Conservation (phyloP, 257 asterid genomes). For the Solanum appendiculatum region DNA sequence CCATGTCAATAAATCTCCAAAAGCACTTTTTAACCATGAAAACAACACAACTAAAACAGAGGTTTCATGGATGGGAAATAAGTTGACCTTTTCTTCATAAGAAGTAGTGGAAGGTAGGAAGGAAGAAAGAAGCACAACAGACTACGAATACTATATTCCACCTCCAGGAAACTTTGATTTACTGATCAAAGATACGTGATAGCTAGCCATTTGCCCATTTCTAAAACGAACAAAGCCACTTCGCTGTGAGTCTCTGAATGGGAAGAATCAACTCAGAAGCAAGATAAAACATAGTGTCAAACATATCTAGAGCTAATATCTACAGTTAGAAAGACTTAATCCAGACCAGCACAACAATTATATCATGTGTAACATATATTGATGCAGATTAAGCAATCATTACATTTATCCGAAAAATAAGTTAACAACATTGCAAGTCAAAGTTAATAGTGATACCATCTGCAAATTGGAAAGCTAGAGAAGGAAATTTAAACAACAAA, state of each 20-base stretch:
- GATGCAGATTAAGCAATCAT: neutral
- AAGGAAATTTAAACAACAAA: conserved; percentile 5
- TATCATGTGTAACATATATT: neutral
- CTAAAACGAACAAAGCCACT: neutral
- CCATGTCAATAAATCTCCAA: neutral
- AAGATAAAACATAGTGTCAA: neutral
- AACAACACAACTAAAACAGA: neutral
- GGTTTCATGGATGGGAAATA: neutral
- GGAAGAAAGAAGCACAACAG: neutral
- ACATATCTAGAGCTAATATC: neutral
- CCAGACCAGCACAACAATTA: neutral
- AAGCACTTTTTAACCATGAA: neutral
- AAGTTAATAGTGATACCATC: neutral
- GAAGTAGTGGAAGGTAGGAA: neutral
- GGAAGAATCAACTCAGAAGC: neutral
- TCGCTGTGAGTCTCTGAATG: neutral
- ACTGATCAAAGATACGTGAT: neutral
- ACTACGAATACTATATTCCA: neutral
- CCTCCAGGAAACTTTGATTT: neutral
- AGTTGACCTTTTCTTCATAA: neutral
- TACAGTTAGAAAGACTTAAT: neutral
- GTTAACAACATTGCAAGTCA: neutral
- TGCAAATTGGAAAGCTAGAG: neutral
- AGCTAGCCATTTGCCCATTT: neutral
- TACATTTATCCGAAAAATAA: neutral